Evolutionary conservation across 106 monocot genomes (phyloP).

Genomic region (Dendrobium catenatum): DNA sequence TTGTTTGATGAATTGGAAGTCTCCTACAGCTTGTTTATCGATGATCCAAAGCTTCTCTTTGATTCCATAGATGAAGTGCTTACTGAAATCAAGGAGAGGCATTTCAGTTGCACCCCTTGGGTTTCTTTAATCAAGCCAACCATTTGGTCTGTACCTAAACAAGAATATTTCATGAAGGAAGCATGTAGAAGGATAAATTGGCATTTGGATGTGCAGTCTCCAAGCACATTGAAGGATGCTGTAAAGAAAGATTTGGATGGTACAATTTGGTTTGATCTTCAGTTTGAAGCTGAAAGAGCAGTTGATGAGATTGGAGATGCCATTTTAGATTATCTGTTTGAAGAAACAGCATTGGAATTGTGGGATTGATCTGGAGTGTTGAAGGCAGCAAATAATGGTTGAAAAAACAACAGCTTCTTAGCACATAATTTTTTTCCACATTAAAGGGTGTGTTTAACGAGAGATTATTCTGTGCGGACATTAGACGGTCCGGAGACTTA

Average conservation of each 20-base stretch:
- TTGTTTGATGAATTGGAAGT: slow-evolving; percentile 73
- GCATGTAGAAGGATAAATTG: slow-evolving; percentile 35
- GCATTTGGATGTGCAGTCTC: slow-evolving; percentile 24
- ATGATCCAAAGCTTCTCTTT: slow-evolving; percentile 67
- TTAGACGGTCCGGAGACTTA: too few species aligned
- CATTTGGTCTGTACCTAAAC: slow-evolving; percentile 21
- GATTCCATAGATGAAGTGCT: slow-evolving; percentile 75
- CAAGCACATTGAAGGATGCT: slow-evolving; percentile 44
- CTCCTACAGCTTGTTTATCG: slow-evolving; percentile 29
- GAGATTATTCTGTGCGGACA: too few species aligned
- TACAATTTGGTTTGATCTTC: slow-evolving; percentile 51
- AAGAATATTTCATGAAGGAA: slow-evolving; percentile 31
- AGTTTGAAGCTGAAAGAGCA: slow-evolving; percentile 25
- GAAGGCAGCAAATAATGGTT: not conserved
- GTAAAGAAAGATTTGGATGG: slow-evolving; percentile 47
- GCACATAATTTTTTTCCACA: not conserved
- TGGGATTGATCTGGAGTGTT: slow-evolving; percentile 24
- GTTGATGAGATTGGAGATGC: slow-evolving; percentile 28
- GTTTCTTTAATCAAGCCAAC: slow-evolving; percentile 25
- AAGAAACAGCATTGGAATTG: slow-evolving; percentile 62
- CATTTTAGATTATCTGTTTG: slow-evolving; percentile 53
- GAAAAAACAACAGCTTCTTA: not conserved
- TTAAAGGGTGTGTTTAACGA: not conserved
- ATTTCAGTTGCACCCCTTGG: slow-evolving; percentile 40
- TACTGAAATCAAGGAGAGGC: slow-evolving; percentile 36